Conservation (phyloP, 2,329 filamentous ascomycete species). For the Didymosphaeria variabile region DNA sequence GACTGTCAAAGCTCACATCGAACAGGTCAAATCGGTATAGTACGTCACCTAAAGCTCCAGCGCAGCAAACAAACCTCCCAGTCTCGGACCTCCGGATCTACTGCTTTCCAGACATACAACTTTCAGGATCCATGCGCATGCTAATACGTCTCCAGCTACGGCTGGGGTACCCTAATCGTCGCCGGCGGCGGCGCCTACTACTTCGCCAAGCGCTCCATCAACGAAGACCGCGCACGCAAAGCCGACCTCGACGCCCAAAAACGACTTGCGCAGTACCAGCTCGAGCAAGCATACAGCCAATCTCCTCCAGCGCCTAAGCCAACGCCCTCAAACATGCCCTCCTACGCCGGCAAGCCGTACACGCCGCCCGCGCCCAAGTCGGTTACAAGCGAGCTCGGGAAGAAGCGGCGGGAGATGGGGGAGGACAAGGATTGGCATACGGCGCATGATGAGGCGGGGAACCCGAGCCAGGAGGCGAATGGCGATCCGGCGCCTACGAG, state of each 20-base stretch:
- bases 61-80: no score
- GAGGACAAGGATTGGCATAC: conserved; percentile 22
- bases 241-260: conserved; percentile 59
- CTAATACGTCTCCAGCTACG: conserved; percentile 68
- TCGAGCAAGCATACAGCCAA: conserved; percentile 35
- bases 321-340: conserved; percentile 15
- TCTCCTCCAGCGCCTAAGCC: conserved; percentile 23
- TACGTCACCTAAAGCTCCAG: conserved; percentile 48
- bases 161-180: conserved; percentile 86
- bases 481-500: conserved; percentile 85
- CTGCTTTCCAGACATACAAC: background rate
- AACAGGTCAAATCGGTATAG: conserved; percentile 67
- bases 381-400: conserved; percentile 21
- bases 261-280: conserved; percentile 40
- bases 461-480: conserved; percentile 76
- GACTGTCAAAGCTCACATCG: conserved; percentile 25
- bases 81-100: background rate
- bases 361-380: conserved; percentile 22
- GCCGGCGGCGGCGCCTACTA: conserved; percentile 93
- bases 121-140: background rate
- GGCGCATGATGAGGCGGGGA: conserved; percentile 42
- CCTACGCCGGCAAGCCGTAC: conserved; percentile 10
- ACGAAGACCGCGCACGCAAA: conserved; percentile 83
- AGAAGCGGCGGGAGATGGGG: conserved; percentile 20
- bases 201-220: conserved; percentile 95